Evolutionary conservation across 2,329 filamentous ascomycete genomes (phyloP), one percentile per base, ranked within the genome.

Genomic region (Ophiostoma piceae): DNA sequence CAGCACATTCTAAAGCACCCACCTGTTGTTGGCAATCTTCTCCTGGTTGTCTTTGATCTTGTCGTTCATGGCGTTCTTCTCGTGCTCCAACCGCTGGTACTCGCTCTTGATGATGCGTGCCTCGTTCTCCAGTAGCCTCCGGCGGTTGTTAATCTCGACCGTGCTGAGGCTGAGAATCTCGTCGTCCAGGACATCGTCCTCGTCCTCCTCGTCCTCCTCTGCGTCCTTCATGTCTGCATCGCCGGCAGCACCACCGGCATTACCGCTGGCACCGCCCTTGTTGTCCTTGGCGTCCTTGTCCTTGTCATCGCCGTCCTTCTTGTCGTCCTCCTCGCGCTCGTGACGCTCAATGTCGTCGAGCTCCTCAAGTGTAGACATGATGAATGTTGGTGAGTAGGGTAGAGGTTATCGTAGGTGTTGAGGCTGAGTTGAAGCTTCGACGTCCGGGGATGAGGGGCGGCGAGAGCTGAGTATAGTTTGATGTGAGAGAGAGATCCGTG

Each of bases 1-100:
- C 7, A n/a, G 37, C 8, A 62, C 19, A 2, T 41, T 2, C 4
- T 11, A 22, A 11, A 2, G 11, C 9, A 43, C 64, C n/a, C 83
- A 96, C 94, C 93, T 88, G 84, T 99, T 99, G 82, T 99, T 98
- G 75, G 96, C 94, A 77, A 99, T 99, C 87, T 99, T 99, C 75
- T 99, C 96, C 77, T 92, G 83, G 78, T 99, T 99, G 79, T 99
- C 95, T 85, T 97, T 98, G 81, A 99, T 98, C 85, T 97, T 98
- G 81, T 98, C 94, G 71, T 89, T 89, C 95, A 99, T 99, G 67
- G 92, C 90, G 67, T 90, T 88, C 83, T 97, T 97, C 82, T 99
- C 95, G 77, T 99, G 95, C 76, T 90, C 91, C 82, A 99, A 85
- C 75, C 95, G 90, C 79, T 97, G 94, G 76, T 88, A 93, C 81